Evolutionary conservation across 2,329 filamentous ascomycete species (phyloP).

Genomic region (Penicillium olsonii): DNA sequence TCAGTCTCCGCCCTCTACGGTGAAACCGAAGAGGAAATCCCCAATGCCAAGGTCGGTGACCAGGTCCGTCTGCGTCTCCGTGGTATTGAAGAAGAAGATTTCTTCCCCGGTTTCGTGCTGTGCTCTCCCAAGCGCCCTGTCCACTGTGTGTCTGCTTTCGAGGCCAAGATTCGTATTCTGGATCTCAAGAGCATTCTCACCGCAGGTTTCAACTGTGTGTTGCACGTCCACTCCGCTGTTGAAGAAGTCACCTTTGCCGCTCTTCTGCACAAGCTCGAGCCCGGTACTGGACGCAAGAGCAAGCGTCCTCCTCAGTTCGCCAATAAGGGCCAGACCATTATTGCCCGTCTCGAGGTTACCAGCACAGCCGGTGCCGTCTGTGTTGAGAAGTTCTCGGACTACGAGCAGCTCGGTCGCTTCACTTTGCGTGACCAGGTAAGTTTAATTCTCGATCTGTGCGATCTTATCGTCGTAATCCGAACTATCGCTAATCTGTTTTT

Average conservation of each 20-base stretch:
- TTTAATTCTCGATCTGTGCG: slow-evolving; percentile 7
- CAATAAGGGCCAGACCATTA: slow-evolving; percentile 77
- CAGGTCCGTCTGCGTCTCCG: slow-evolving; percentile 90
- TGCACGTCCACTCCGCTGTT: slow-evolving; percentile 95
- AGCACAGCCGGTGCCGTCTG: slow-evolving; percentile 85
- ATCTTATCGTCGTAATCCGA: slow-evolving; percentile 9
- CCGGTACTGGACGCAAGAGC: slow-evolving; percentile 89
- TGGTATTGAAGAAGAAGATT: slow-evolving; percentile 96
- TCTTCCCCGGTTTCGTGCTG: slow-evolving; percentile 91
- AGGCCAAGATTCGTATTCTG: slow-evolving; percentile 93
- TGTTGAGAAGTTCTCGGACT: slow-evolving; percentile 92
- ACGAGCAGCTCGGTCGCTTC: slow-evolving; percentile 89
- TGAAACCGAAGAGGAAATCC: slow-evolving; percentile 91
- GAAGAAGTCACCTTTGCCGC: slow-evolving; percentile 93
- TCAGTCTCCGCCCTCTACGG: slow-evolving; percentile 85
- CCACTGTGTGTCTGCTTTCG: slow-evolving; percentile 84
- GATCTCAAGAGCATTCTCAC: slow-evolving; percentile 93
- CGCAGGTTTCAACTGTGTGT: slow-evolving; percentile 94
- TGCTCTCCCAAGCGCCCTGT: slow-evolving; percentile 93
- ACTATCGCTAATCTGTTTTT: slow-evolving; percentile 23
- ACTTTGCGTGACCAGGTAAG: slow-evolving; percentile 83
- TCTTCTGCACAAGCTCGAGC: slow-evolving; percentile 90
- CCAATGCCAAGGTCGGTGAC: slow-evolving; percentile 82
- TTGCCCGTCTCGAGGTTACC: slow-evolving; percentile 84
- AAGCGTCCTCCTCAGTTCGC: slow-evolving; percentile 92